Percentiles rank a stretch among this genome's conserved stretches.
These are phyloP conservation scores for Mucor plumbeus DNA, from an alignment of 371 early-diverging fungal genomes.

Conservation along the genomic window DNA sequence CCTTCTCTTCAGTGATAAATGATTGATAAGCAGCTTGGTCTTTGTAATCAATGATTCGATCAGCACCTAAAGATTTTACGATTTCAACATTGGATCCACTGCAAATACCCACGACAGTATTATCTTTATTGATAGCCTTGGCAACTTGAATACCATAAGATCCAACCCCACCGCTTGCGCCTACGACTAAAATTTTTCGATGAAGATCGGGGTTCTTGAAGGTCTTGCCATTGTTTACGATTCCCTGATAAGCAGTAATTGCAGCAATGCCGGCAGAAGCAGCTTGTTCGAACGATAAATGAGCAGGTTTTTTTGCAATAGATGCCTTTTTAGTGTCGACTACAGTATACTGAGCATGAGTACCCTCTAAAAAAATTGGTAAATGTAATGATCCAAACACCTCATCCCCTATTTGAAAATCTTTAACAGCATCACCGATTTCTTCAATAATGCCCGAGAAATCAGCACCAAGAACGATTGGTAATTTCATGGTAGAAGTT, in stretches of 20 bases:
- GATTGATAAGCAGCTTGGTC: constrained; percentile 30
- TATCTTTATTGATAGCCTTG: constrained; percentile 46
- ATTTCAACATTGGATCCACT: constrained; percentile 55
- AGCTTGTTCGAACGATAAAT: constrained; percentile 58
- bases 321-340: constrained; percentile 25
- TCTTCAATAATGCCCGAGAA: constrained; percentile 49
- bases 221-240: constrained; percentile 25
- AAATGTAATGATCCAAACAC: constrained; percentile 52
- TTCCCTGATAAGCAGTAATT: constrained; percentile 47
- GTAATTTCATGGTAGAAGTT: not conserved
- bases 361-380: constrained; percentile 35
- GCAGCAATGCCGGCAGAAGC: constrained; percentile 44
- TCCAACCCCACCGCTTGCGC: constrained; percentile 69
- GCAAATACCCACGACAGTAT: constrained; percentile 70
- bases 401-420: constrained; percentile 53
- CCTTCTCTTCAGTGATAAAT: constrained; percentile 21
- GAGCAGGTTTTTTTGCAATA: constrained; percentile 52
- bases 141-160: constrained; percentile 68
- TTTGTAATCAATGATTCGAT: constrained; percentile 63
- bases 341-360: constrained; percentile 54
- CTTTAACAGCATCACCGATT: constrained; percentile 41
- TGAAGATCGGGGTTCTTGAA: not conserved
- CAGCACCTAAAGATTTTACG: constrained; percentile 64
- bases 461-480: constrained; percentile 52
- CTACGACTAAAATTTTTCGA: constrained; percentile 51